These are phyloP conservation scores for Globisporangium acanthophoron DNA, from an alignment of 352 stramenopile genomes.

Conservation along the genomic window DNA sequence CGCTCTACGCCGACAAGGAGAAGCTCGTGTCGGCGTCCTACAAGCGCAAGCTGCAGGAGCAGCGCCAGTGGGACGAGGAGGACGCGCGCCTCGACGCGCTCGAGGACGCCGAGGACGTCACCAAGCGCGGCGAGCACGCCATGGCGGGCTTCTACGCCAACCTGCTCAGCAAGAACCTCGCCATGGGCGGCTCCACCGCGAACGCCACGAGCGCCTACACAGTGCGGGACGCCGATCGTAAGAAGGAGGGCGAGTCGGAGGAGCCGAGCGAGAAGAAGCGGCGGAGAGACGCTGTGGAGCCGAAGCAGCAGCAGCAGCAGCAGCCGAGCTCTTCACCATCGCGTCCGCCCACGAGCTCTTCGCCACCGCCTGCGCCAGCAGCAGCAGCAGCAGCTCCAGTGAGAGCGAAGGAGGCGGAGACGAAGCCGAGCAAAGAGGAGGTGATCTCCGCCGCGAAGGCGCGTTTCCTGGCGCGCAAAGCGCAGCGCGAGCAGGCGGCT, in stretches of 20 bases:
- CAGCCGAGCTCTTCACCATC: background rate
- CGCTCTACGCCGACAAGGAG: slow-evolving; percentile 80
- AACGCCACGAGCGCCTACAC: slow-evolving; percentile 85
- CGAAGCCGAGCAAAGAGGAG: slow-evolving; percentile 59
- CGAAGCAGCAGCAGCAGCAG: too few species aligned
- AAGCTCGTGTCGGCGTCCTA: slow-evolving; percentile 90
- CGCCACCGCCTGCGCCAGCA: background rate
- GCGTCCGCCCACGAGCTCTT: background rate
- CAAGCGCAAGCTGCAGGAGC: slow-evolving; percentile 89
- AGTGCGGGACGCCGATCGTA: slow-evolving; percentile 14
- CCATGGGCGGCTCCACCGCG: slow-evolving; percentile 74
- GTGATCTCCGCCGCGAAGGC: slow-evolving; percentile 69
- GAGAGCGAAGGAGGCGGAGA: slow-evolving; percentile 1
- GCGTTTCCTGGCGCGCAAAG: slow-evolving; percentile 84
- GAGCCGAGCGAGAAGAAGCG: slow-evolving; percentile 17
- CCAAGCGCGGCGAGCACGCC: slow-evolving; percentile 58
- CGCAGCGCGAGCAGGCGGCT: slow-evolving; percentile 21
- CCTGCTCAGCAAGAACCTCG: slow-evolving; percentile 89
- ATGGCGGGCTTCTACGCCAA: slow-evolving; percentile 91
- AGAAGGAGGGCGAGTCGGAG: background rate
- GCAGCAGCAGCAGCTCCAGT: background rate
- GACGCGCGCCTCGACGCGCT: slow-evolving; percentile 57
- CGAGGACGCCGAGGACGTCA: slow-evolving; percentile 70
- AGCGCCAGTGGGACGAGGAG: slow-evolving; percentile 84
- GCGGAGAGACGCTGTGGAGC: slow-evolving; percentile 5